These are phyloP conservation scores for Cantharellus cinnabarinus DNA, from an alignment of 768 basidiomycete species.

Conservation along the genomic window DNA sequence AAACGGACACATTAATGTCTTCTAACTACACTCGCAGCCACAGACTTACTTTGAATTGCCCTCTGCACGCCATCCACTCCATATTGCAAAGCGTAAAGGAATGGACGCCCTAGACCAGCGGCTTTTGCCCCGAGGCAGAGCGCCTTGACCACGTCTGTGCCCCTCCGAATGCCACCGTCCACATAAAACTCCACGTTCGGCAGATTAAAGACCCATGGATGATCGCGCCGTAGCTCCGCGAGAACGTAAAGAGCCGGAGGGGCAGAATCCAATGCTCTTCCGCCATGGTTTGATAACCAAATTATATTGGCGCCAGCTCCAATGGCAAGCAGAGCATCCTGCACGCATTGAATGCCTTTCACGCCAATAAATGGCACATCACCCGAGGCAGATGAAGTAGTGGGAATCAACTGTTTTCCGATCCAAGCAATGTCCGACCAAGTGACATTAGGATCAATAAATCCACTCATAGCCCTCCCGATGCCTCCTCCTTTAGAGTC, in stretches of 20 bases:
- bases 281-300: constrained; percentile 23
- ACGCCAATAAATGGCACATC: constrained; percentile 11
- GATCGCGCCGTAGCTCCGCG: constrained; percentile 4
- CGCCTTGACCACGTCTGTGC: constrained; percentile 81
- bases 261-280: constrained; percentile 15
- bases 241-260: neutral
- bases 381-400: constrained; percentile 5
- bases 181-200: constrained; percentile 40
- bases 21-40: neutral
- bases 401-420: neutral
- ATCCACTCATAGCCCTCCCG: constrained; percentile 4
- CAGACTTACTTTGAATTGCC: constrained; percentile 5
- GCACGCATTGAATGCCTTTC: constrained; percentile 19
- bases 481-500: constrained; percentile 1
- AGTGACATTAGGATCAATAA: constrained; percentile 6
- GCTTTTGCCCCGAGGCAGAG: constrained; percentile 39
- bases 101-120: constrained; percentile 18
- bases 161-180: constrained; percentile 65
- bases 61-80: constrained; percentile 17
- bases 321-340: constrained; percentile 19
- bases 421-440: constrained; percentile 5
- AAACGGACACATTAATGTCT: neutral
- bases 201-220: constrained; percentile 14
- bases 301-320: constrained; percentile 20
- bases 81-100: constrained; percentile 16